Conservation (phyloP, 2,329 filamentous ascomycete species). For the Parascedosporium putredinis region DNA sequence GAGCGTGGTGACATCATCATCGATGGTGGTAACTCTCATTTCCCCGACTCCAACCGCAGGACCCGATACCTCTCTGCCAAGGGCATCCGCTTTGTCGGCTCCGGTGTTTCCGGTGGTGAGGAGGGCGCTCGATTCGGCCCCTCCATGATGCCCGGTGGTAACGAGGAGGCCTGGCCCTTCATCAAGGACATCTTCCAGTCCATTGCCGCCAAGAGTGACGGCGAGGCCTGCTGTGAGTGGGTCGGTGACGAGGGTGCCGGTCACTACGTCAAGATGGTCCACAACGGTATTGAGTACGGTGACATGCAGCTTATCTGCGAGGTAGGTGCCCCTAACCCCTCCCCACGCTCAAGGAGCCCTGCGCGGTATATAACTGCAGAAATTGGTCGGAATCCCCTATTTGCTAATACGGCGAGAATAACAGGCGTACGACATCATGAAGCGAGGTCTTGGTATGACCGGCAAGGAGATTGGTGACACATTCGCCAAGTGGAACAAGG, state of each 20-base stretch:
- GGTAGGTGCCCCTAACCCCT: constrained; percentile 47
- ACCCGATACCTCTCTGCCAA: constrained; percentile 78
- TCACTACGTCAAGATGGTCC: constrained; percentile 99
- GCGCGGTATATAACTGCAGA: too few species aligned
- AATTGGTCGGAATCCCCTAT: too few species aligned
- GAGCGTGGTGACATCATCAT: constrained; percentile 95
- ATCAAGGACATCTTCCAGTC: constrained; percentile 99
- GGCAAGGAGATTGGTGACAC: constrained; percentile 95
- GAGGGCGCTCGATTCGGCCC: constrained; percentile 97
- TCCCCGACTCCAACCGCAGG: constrained; percentile 96
- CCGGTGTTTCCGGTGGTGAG: constrained; percentile 97
- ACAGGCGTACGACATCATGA: constrained; percentile 98
- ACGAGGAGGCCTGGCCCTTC: constrained; percentile 93
- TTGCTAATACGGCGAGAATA: background rate
- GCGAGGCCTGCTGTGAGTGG: constrained; percentile 98
- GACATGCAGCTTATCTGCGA: constrained; percentile 99
- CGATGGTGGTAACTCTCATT: constrained; percentile 98
- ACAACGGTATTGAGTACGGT: constrained; percentile 99
- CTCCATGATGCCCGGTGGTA: constrained; percentile 97
- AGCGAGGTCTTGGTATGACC: constrained; percentile 82
- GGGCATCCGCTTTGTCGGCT: constrained; percentile 91
- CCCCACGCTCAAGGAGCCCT: too few species aligned
- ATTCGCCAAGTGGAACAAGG: constrained; percentile 95
- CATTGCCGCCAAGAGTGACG: constrained; percentile 95
- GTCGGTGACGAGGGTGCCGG: constrained; percentile 98